phyloP scores from a whole-genome alignment of 768 basidiomycete species.

The Mycena indigotica region DNA sequence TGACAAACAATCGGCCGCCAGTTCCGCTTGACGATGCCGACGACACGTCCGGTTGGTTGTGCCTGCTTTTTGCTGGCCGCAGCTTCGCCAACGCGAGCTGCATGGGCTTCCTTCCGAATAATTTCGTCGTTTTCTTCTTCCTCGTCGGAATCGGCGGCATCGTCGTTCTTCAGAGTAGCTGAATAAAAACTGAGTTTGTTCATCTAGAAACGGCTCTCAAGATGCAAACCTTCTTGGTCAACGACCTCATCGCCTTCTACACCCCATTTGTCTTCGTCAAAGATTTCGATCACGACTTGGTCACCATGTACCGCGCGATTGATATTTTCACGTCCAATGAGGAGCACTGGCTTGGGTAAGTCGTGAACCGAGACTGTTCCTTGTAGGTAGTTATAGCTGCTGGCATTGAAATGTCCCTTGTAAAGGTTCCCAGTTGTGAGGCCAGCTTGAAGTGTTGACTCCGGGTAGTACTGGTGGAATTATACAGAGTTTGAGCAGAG shows the following conservation, averaged over 20 bases:
- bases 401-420: conserved; percentile 95
- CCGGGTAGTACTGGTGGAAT: conserved; percentile 70
- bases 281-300: conserved; percentile 86
- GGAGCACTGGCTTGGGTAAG: conserved; percentile 75
- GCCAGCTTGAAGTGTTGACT: conserved; percentile 72
- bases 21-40: conserved; percentile 92
- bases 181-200: too few relatives aligned
- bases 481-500: neutral
- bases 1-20: conserved; percentile 98
- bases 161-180: conserved; percentile 86
- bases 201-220: too few relatives aligned
- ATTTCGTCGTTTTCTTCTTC: conserved; percentile 43
- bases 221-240: conserved; percentile 83
- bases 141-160: conserved; percentile 70
- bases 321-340: conserved; percentile 91
- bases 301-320: conserved; percentile 95
- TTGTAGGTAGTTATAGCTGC: conserved; percentile 92
- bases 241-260: conserved; percentile 90
- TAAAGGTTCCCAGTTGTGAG: conserved; percentile 82
- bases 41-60: conserved; percentile 89
- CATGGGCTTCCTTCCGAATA: conserved; percentile 44
- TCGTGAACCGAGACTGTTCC: conserved; percentile 78
- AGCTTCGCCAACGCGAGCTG: conserved; percentile 37
- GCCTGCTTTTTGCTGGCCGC: conserved; percentile 52
- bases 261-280: conserved; percentile 88